Evolutionary conservation across 2,329 filamentous ascomycete genomes (phyloP), one percentile per base, ranked within the genome.

Genomic region (Botrytis medusae): DNA sequence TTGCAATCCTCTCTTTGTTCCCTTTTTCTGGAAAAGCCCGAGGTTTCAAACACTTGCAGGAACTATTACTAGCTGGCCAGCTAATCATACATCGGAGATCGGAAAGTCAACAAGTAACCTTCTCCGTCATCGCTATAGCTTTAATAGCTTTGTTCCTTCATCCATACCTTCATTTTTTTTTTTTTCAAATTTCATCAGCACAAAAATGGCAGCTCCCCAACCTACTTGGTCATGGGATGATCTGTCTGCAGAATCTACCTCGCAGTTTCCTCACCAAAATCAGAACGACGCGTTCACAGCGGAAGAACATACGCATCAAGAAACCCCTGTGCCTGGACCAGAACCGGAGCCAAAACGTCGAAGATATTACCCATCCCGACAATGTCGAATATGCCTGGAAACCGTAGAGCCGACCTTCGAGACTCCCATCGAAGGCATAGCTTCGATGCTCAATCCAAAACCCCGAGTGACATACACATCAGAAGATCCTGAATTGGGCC

Each of bases 341-440:
- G 60, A 67, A n/a, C 40, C 69, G 40, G 44, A 72, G 32, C 81
- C 80, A 74, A 75, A 57, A 78, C 76, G 40, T 79, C 79, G 81
- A 72, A 84, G 79, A 68, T 87, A 89, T 75, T 95, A 93, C 81
- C 88, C 89, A 54, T 87, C 92, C 40, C 88, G 94, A 76, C 92
- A 90, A 75, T 98, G 95, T 83, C 92, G 95, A 73, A 98, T 98
- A 76, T 98, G 95, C 81, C 86, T 97, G 59, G 95, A 98, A 63
- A 85, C 84, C 62, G 79, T 93, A 37, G 83, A 84, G 74, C 88
- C 91, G 46, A 90, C 88, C n/a, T 88, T 88, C 75, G 84, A 88
- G 75, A 82, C 85, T 59, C 84, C 85, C 22, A 84, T 86, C 18
- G 86, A 88, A 73, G 85, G 83, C 73, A 79, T 90, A 34, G 87